Base-by-base conservation (phyloP, 345 rosid genomes). In the Turnera subulata region DNA sequence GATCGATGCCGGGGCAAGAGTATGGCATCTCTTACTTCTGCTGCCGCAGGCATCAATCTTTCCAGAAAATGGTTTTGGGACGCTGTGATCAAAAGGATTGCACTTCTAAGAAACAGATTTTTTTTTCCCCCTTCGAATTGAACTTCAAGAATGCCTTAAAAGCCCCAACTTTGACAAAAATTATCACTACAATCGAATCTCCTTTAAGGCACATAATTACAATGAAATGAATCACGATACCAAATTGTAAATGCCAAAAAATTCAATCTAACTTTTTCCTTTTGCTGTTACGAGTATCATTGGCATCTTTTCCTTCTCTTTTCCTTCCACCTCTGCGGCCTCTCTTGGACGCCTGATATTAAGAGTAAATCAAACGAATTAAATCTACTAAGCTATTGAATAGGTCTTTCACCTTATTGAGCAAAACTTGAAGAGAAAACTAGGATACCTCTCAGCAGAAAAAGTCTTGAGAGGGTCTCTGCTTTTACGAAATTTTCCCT, bases 391-490 rank as follows among this genome's bases (percentile, higher is more conserved):
- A 26, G 5, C 13, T 15, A 21, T 1, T 6, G 29, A 26, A 16
- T 11, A 14, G 11, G 19, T 20, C 11, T 37, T 40, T 29, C 1
- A 23, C 1, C 18, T 2, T n/a, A n/a, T n/a, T n/a, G n/a, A n/a
- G n/a, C n/a, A n/a, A 0, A 26, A 10, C 15, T 40, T 15, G 24
- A 0, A 12, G 47, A 22, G 15, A 25, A 65, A 29, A 0, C 35
- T 17, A 25, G 1, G 29, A 5, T 75, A 81, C 91, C 8, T 7
- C 87, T 76, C 78, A 0, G 64, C 75, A 17, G 80, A 74, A 62
- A 78, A 68, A 9, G 81, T 65, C 71, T 80, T 80, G 43, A 80
- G 85, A 22, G 94, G 96, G 55, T 92, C 89, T 43, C 64, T 61
- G 64, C 65, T 77, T 74, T 73, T 84, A 51, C 79, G 70, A 20